A percentile compares a stretch with the other conserved stretches of the same genome.
These are phyloP conservation scores for Amphicarpaea edgeworthii DNA, from an alignment of 306 rosid genomes.

Conservation along the genomic window DNA sequence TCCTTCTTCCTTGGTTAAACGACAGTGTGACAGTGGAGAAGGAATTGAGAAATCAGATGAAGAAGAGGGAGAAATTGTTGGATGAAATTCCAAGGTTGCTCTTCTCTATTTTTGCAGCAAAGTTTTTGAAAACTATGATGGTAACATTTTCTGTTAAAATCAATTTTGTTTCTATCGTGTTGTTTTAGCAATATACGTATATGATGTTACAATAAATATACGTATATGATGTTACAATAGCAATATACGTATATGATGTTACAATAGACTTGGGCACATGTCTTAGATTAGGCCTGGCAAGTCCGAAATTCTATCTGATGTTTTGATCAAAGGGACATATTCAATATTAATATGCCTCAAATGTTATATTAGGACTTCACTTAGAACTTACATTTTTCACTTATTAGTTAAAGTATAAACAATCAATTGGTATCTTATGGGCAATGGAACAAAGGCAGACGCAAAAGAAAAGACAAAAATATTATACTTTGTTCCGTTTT, in stretches of 20 bases:
- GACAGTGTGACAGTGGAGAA: conserved; percentile 38
- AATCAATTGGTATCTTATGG: no score
- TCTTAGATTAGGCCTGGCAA: not conserved
- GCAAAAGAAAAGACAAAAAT: not conserved
- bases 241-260: not conserved
- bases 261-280: not conserved
- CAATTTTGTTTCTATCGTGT: not conserved
- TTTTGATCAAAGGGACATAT: not conserved
- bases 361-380: not conserved
- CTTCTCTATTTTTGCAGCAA: conserved; percentile 5
- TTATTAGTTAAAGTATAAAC: no score
- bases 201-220: not conserved
- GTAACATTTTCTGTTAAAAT: conserved; percentile 5
- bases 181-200: not conserved
- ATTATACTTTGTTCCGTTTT: not conserved
- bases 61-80: conserved; percentile 86
- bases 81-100: conserved; percentile 39
- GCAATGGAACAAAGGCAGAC: no score
- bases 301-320: not conserved
- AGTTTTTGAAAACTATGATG: conserved; percentile 29
- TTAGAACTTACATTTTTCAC: no score
- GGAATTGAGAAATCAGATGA: conserved; percentile 51
- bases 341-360: not conserved
- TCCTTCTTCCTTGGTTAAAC: conserved; percentile 15
- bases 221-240: not conserved